Percentiles rank a stretch among this genome's conserved stretches.
These are phyloP conservation scores for Eutrema salsugineum DNA, from an alignment of 441 rosid genomes.

Conservation along the genomic window DNA sequence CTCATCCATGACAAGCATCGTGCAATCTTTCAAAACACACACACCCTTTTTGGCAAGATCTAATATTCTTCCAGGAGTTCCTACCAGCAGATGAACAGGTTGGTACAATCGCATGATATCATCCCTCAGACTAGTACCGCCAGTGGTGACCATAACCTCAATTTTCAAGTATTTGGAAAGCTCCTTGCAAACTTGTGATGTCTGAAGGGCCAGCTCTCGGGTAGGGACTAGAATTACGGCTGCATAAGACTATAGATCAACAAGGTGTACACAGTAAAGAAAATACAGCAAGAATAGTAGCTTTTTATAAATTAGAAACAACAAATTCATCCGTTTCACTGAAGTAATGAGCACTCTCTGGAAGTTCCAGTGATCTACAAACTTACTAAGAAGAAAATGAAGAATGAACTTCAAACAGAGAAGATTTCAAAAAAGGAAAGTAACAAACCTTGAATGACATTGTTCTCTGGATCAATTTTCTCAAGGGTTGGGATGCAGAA, in stretches of 20 bases:
- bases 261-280: neutral
- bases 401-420: neutral
- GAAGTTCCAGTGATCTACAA: neutral
- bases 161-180: conserved; percentile 73
- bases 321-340: neutral
- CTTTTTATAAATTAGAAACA: neutral
- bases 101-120: conserved; percentile 86
- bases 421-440: neutral
- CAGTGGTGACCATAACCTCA: conserved; percentile 86
- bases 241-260: conserved; percentile 33
- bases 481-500: conserved; percentile 80
- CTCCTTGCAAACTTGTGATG: conserved; percentile 91
- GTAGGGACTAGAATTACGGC: conserved; percentile 83
- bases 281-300: neutral
- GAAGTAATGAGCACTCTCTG: neutral
- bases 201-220: conserved; percentile 80
- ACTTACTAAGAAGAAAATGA: neutral
- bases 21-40: conserved; percentile 70
- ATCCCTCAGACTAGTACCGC: conserved; percentile 85
- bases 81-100: conserved; percentile 79
- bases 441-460: conserved; percentile 68
- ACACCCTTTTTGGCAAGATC: conserved; percentile 79
- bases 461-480: conserved; percentile 72
- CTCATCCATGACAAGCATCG: conserved; percentile 91
- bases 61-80: conserved; percentile 81